Percentiles rank a stretch among this genome's conserved stretches.
These are phyloP conservation scores for Annona squamosa DNA, from an alignment of 164 flowering plant genomes.

Conservation along the genomic window DNA sequence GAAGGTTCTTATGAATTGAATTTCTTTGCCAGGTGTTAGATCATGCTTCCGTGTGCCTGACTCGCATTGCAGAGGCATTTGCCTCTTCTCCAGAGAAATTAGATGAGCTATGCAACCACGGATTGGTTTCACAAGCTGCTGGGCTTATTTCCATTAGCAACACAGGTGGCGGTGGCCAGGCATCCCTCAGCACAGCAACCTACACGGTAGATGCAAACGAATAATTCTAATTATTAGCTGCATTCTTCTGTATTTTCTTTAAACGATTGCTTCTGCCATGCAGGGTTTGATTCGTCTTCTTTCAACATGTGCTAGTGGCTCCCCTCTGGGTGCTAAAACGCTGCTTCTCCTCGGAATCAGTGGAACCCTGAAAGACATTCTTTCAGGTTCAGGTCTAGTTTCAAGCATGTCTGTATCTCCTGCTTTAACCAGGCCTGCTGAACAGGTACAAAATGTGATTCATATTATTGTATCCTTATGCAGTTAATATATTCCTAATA, in stretches of 20 bases:
- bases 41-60: slow-evolving; percentile 93
- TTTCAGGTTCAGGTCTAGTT: slow-evolving; percentile 75
- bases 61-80: slow-evolving; percentile 94
- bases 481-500: not conserved
- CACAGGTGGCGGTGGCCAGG: slow-evolving; percentile 94
- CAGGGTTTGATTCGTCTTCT: slow-evolving; percentile 96
- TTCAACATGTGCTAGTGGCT: slow-evolving; percentile 94
- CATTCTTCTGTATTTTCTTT: not conserved
- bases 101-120: slow-evolving; percentile 94
- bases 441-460: slow-evolving; percentile 54
- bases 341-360: slow-evolving; percentile 93
- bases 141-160: slow-evolving; percentile 74
- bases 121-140: slow-evolving; percentile 89
- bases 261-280: slow-evolving; percentile 23
- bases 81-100: slow-evolving; percentile 82
- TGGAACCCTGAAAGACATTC: slow-evolving; percentile 87
- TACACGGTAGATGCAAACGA: slow-evolving; percentile 59
- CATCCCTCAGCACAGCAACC: slow-evolving; percentile 89
- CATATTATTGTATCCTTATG: not conserved
- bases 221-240: not conserved
- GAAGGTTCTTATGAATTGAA: not conserved
- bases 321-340: slow-evolving; percentile 80
- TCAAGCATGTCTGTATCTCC: slow-evolving; percentile 79
- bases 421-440: slow-evolving; percentile 88
- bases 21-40: slow-evolving; percentile 65